A percentile compares a stretch with the other conserved stretches of the same genome.
Conservation (phyloP, 345 rosid species). For the Rhizophora mangle region DNA sequence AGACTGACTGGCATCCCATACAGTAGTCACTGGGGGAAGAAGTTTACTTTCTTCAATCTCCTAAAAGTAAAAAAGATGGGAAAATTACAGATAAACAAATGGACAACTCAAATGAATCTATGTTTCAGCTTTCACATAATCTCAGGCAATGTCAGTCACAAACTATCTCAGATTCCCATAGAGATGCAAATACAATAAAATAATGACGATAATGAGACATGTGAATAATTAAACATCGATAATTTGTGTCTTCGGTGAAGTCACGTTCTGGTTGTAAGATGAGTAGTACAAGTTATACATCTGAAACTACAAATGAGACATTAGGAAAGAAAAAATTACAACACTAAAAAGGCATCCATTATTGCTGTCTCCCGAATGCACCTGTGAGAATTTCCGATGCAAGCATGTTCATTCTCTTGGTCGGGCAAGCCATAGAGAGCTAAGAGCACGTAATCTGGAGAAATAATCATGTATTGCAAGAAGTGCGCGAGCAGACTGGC, state of each 20-base stretch:
- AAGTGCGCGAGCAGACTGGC: conserved; percentile 95
- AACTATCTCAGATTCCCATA: not conserved
- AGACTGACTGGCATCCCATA: no score
- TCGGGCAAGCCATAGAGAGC: conserved; percentile 96
- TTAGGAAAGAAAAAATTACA: not conserved
- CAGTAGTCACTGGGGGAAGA: no score
- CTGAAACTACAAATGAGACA: conserved; percentile 7
- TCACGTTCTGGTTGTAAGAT: conserved; percentile 10
- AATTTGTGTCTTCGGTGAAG: not conserved
- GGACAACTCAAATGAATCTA: not conserved
- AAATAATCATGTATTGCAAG: conserved; percentile 91
- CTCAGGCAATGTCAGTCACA: not conserved
- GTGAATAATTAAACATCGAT: conserved; percentile 12
- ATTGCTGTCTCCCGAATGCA: not conserved
- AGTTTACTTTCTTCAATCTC: no score
- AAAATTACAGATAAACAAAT: not conserved
- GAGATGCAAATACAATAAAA: not conserved
- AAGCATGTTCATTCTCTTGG: conserved; percentile 65
- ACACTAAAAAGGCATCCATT: conserved; percentile 14
- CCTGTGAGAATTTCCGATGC: conserved; percentile 4
- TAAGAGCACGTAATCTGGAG: conserved; percentile 87
- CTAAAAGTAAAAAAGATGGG: not conserved
- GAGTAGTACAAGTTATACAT: conserved; percentile 6
- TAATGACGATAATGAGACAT: not conserved
- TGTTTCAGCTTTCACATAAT: conserved; percentile 3